These are phyloP conservation scores for Corchorus capsularis DNA, from an alignment of 345 rosid species.

Conservation along the genomic window DNA sequence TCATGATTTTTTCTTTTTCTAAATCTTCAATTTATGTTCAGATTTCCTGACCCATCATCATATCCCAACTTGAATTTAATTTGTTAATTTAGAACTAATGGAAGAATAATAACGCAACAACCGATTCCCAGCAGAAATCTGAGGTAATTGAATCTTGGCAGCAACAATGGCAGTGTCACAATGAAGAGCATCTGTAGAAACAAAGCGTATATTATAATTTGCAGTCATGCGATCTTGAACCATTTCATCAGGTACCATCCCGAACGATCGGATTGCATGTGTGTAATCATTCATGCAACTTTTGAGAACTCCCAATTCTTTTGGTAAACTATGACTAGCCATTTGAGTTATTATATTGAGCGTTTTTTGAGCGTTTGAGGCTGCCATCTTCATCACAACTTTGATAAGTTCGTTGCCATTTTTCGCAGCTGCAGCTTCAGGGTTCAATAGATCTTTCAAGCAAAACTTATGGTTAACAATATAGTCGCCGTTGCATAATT, in stretches of 20 bases:
- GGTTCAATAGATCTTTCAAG: conserved; percentile 1
- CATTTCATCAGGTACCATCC: not conserved
- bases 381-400: not conserved
- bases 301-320: not conserved
- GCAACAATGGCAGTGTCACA: not conserved
- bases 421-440: not conserved
- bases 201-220: not conserved
- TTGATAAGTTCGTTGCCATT: not conserved
- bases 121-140: not conserved
- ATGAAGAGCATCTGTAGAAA: not conserved
- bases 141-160: not conserved
- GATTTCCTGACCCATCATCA: too few species aligned
- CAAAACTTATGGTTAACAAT: not conserved
- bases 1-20: too few species aligned
- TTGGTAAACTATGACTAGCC: not conserved
- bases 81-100: not conserved
- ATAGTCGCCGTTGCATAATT: not conserved
- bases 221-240: conserved; percentile 7
- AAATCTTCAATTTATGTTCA: too few species aligned
- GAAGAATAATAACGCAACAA: not conserved
- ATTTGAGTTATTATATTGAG: not conserved
- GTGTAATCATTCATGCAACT: not conserved
- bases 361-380: too few species aligned
- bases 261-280: not conserved
- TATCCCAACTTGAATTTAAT: too few species aligned